Conservation (phyloP, 2,329 filamentous ascomycete species). For the Akanthomyces dipterigenus region DNA sequence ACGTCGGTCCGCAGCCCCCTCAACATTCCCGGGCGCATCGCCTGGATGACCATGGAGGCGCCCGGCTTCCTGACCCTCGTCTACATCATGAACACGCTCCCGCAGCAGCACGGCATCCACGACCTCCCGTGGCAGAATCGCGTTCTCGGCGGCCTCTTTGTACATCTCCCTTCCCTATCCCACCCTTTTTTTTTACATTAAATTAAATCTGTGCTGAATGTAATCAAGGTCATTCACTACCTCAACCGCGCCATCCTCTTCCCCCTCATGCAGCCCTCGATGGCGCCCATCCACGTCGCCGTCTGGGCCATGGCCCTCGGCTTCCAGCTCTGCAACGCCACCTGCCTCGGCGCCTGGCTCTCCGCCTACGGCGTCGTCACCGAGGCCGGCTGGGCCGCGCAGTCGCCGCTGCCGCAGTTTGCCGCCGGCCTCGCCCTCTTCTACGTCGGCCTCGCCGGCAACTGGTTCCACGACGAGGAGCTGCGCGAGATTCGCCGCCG, state of each 20-base stretch:
- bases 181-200: neutral
- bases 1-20: slow-evolving; percentile 67
- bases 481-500: slow-evolving; percentile 77
- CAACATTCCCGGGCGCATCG: slow-evolving; percentile 84
- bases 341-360: slow-evolving; percentile 72
- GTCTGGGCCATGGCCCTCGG: slow-evolving; percentile 57
- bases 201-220: too few species aligned
- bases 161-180: slow-evolving; percentile 25
- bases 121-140: slow-evolving; percentile 71
- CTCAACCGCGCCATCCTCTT: slow-evolving; percentile 78
- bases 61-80: slow-evolving; percentile 70
- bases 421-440: slow-evolving; percentile 66
- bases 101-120: slow-evolving; percentile 47
- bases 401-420: slow-evolving; percentile 41
- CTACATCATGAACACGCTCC: slow-evolving; percentile 70
- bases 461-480: slow-evolving; percentile 86
- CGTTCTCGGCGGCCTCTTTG: slow-evolving; percentile 63
- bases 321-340: slow-evolving; percentile 79
- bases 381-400: slow-evolving; percentile 39
- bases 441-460: slow-evolving; percentile 66
- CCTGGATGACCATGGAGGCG: slow-evolving; percentile 84
- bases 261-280: slow-evolving; percentile 79
- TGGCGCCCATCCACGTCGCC: slow-evolving; percentile 76
- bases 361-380: slow-evolving; percentile 70
- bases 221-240: slow-evolving; percentile 82